Percentiles rank a stretch among this genome's conserved stretches.
Conservation (phyloP, 495 filamentous ascomycete genomes). For the Penicillium riverlandense region DNA sequence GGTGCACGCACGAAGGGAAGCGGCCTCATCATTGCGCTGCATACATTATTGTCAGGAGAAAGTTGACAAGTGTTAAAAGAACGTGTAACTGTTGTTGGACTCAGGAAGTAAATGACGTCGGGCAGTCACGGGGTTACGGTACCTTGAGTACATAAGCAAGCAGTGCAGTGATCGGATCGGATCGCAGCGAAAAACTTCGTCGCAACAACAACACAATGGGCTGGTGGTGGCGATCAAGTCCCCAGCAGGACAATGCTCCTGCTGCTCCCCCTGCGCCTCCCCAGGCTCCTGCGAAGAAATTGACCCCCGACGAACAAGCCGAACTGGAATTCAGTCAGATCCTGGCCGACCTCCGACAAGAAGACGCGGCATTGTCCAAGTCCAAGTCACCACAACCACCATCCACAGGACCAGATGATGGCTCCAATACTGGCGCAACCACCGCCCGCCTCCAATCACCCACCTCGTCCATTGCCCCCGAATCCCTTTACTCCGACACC, state of each 20-base stretch:
- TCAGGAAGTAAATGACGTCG: conserved; percentile 7
- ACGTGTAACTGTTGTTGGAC: too few species aligned
- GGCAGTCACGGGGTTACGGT: background rate
- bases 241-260: conserved; percentile 13
- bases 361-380: conserved; percentile 19
- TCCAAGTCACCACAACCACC: conserved; percentile 1
- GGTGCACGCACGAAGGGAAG: conserved; percentile 1
- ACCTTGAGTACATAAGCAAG: too few species aligned
- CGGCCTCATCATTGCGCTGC: conserved; percentile 8
- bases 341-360: conserved; percentile 43
- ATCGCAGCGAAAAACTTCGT: conserved; percentile 3
- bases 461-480: conserved; percentile 41
- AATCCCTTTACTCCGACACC: conserved; percentile 62
- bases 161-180: background rate
- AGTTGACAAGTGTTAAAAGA: background rate
- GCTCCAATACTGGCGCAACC: background rate
- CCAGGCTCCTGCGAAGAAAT: conserved; percentile 27
- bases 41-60: conserved; percentile 1
- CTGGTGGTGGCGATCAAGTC: conserved; percentile 41
- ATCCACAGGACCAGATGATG: conserved; percentile 7
- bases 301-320: conserved; percentile 50
- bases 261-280: conserved; percentile 11
- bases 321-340: conserved; percentile 56
- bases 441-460: conserved; percentile 6
- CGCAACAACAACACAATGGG: conserved; percentile 31